Evolutionary conservation across 257 asterid genomes (phyloP), one percentile per base, ranked within the genome.

Genomic region (Voacanga thouarsii): DNA sequence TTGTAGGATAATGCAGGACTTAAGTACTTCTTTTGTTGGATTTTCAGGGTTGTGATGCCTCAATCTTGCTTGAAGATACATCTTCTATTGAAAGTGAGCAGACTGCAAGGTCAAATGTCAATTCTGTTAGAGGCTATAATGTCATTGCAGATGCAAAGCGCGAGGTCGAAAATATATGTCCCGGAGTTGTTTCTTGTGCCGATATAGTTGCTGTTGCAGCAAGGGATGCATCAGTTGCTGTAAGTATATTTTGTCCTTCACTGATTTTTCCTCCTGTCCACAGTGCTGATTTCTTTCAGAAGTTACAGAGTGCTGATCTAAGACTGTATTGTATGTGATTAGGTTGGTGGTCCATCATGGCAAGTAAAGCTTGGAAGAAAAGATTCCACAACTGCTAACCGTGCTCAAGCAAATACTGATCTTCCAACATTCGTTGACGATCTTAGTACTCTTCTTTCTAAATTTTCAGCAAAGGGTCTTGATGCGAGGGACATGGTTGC

Each of bases 301-400:
- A 44, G 47, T 44, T 44, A 8, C 0, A 44, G 9, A 44, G 6
- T 5, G 8, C 47, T 44, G 6, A 43, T 44, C 57, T 15, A 51
- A 14, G 0, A 51, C 2, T 51, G 5, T 6, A 51, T 33, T 14
- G 6, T 56, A 56, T 6, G 18, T 7, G 18, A 41, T 28, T 26
- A 83, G 86, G 82, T 80, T 6, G 79, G 84, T 15, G 86, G 84
- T 8, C 84, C 82, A 18, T 72, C 84, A 50, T 83, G 86, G 86
- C 57, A 63, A 0, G 81, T 79, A 43, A 80, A 70, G 77, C 81
- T 79, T 21, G 83, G 86, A 28, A 80, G 83, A 72, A 71, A 81
- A 56, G 87, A 83, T 53, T 80, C 82, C 0, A 83, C 80, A 3
- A 69, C 68, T 0, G 87, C 87, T 10, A 83, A 72, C 66, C 76